A percentile compares a stretch with the other conserved stretches of the same genome.
These are phyloP conservation scores for Penicillium expansum DNA, from an alignment of 2,329 filamentous ascomycete genomes.

Conservation along the genomic window DNA sequence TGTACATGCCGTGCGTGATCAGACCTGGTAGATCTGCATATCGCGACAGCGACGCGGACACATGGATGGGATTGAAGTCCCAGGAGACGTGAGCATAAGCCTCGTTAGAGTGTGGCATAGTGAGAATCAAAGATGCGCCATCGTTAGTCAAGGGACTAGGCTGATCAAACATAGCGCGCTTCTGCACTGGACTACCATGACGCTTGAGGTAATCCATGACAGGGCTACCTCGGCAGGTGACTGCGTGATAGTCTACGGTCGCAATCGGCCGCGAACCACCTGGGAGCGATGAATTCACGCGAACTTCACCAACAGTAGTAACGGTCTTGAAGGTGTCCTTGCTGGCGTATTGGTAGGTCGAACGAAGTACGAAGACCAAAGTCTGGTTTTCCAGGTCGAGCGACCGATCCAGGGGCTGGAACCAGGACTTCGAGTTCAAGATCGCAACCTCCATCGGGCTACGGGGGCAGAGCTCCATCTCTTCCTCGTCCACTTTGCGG, in stretches of 20 bases:
- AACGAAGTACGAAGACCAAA: neutral
- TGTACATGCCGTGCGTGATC: slow-evolving; percentile 98
- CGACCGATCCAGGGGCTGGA: neutral
- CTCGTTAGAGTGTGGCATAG: slow-evolving; percentile 60
- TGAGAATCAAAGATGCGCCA: neutral
- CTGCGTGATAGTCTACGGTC: neutral
- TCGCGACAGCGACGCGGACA: slow-evolving; percentile 91
- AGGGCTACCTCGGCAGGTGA: neutral
- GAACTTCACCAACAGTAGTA: slow-evolving; percentile 3
- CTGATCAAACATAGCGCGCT: neutral
- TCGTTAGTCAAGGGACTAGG: neutral
- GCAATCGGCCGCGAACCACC: neutral
- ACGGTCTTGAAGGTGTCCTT: slow-evolving; percentile 3
- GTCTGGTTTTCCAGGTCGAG: slow-evolving; percentile 1
- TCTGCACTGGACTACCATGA: neutral
- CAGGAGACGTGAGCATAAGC: slow-evolving; percentile 94
- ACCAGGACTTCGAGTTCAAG: neutral
- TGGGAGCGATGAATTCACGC: slow-evolving; percentile 1
- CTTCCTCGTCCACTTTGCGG: neutral
- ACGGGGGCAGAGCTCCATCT: neutral
- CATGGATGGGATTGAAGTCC: slow-evolving; percentile 96
- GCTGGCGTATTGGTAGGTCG: slow-evolving; percentile 3
- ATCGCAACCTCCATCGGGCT: neutral
- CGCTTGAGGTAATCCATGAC: neutral
- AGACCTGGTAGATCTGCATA: slow-evolving; percentile 92